Percentiles rank a stretch among this genome's conserved stretches.
These are phyloP conservation scores for Coemansia sp. DNA, from an alignment of 192 early-diverging fungal species.

Conservation along the genomic window DNA sequence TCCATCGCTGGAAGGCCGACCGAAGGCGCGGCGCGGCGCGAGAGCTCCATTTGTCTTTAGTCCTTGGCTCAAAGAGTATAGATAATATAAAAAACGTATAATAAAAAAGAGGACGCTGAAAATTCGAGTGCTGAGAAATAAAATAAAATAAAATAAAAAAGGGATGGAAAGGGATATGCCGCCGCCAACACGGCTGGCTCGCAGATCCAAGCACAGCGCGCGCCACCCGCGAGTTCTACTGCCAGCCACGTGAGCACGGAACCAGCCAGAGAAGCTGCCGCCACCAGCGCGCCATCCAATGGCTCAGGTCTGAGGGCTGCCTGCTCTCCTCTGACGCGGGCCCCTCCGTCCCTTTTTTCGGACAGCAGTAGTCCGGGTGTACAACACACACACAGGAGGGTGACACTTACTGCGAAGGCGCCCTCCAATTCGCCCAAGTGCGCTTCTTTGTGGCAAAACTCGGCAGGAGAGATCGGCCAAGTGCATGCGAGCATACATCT, in stretches of 20 bases:
- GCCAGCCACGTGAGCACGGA: constrained; percentile 4
- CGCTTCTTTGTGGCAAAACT: background rate
- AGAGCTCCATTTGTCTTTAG: constrained; percentile 37
- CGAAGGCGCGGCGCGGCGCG: constrained; percentile 25
- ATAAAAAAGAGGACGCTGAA: background rate
- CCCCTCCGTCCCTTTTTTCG: background rate
- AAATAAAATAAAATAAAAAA: background rate
- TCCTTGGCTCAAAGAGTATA: background rate
- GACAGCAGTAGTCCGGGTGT: too few relatives aligned
- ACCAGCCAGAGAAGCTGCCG: background rate
- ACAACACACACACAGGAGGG: too few relatives aligned
- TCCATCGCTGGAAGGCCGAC: constrained; percentile 34
- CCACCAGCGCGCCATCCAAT: too few relatives aligned
- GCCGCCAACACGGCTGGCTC: background rate
- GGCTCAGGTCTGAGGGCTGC: too few relatives aligned
- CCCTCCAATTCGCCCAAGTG: too few relatives aligned
- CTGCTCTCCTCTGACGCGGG: background rate
- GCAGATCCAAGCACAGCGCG: background rate
- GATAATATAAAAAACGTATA: background rate
- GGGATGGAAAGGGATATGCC: background rate
- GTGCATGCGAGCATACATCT: too few relatives aligned
- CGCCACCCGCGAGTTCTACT: constrained; percentile 6
- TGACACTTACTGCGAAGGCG: too few relatives aligned
- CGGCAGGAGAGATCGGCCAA: too few relatives aligned
- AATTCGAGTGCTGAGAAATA: background rate